These are phyloP conservation scores for Neocallimastix lanati DNA, from an alignment of 192 early-diverging fungal genomes.

Conservation along the genomic window DNA sequence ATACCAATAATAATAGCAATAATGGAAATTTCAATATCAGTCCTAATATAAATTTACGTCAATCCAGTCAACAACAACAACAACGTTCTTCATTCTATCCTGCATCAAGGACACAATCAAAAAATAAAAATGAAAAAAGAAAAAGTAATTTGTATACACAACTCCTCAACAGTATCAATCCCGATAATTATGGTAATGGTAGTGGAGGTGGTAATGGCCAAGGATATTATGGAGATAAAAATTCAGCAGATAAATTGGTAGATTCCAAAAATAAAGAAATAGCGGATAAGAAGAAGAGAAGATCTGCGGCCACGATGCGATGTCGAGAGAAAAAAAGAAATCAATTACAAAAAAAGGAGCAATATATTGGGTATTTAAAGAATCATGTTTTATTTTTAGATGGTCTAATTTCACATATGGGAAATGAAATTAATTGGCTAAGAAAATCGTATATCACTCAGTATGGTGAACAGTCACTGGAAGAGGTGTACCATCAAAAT, in stretches of 20 bases:
- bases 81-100: no score
- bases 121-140: no score
- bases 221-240: neutral
- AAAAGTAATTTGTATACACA: no score
- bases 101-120: no score
- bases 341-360: neutral
- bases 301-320: neutral
- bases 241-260: neutral
- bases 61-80: no score
- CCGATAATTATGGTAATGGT: no score
- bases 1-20: no score
- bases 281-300: neutral
- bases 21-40: no score
- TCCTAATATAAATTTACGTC: no score
- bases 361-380: neutral
- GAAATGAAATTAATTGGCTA: neutral
- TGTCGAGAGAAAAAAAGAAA: neutral
- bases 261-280: neutral
- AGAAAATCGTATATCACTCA: neutral
- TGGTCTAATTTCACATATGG: neutral
- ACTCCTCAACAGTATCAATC: no score
- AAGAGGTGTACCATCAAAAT: neutral
- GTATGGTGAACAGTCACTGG: neutral
- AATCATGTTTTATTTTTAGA: neutral
- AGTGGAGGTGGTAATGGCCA: no score